Conservation (phyloP, 2,329 filamentous ascomycete species). For the Arthroderma uncinatum region DNA sequence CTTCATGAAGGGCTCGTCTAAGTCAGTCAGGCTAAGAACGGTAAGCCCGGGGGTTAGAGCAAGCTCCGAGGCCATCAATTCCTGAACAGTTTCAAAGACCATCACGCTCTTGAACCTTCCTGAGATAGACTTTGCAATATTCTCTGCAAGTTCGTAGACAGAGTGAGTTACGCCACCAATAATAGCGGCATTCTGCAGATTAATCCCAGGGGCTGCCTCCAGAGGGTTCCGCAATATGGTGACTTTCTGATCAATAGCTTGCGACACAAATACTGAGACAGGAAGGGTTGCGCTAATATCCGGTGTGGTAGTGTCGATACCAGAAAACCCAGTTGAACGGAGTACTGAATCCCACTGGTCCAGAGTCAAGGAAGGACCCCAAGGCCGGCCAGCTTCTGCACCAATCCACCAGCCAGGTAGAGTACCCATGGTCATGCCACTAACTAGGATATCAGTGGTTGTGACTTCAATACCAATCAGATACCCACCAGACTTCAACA, state of each 20-base stretch:
- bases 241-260: background rate
- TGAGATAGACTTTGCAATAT: background rate
- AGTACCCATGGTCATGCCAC: slow-evolving; percentile 22
- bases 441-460: slow-evolving; percentile 16
- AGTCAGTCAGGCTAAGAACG: background rate
- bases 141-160: background rate
- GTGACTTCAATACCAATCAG: slow-evolving; percentile 36
- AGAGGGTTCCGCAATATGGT: background rate
- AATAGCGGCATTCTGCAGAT: background rate
- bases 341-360: slow-evolving; percentile 9
- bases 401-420: slow-evolving; percentile 24
- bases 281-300: background rate
- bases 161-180: background rate
- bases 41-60: background rate
- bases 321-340: slow-evolving; percentile 9
- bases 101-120: background rate
- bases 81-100: background rate
- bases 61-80: background rate
- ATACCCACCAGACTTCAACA: slow-evolving; percentile 39
- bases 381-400: slow-evolving; percentile 2
- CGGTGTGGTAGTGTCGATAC: slow-evolving; percentile 8
- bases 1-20: background rate
- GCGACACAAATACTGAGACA: background rate
- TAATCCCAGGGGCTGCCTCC: background rate
- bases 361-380: background rate